phyloP scores from a whole-genome alignment of 2,329 filamentous ascomycete genomes.

The Fusarium nanum region DNA sequence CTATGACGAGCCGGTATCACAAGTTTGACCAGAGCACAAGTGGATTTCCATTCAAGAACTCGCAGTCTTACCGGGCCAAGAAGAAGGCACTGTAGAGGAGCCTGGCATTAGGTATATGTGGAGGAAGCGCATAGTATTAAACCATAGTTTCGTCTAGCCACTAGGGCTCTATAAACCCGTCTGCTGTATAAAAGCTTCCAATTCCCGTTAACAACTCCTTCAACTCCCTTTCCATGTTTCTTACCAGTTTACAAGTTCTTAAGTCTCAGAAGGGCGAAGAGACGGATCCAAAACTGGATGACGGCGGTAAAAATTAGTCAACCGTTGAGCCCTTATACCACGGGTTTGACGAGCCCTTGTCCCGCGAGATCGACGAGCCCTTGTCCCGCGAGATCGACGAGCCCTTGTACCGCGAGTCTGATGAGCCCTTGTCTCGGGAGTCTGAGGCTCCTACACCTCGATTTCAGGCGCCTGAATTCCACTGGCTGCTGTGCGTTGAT shows the following conservation, averaged over 20 bases:
- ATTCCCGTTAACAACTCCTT: conserved; percentile 39
- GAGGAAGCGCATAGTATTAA: conserved; percentile 11
- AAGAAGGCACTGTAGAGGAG: conserved; percentile 51
- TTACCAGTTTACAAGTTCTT: conserved; percentile 1
- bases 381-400: too few relatives aligned
- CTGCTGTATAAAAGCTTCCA: conserved; percentile 14
- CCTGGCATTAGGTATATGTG: neutral
- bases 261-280: neutral
- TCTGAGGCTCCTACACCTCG: neutral
- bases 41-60: conserved; percentile 55
- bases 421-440: too few relatives aligned
- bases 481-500: conserved; percentile 18
- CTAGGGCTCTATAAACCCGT: conserved; percentile 11
- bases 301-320: too few relatives aligned
- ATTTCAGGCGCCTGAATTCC: conserved; percentile 16
- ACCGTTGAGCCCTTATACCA: too few relatives aligned
- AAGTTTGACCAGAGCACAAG: conserved; percentile 55
- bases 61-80: conserved; percentile 53
- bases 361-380: too few relatives aligned
- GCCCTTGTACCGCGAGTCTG: too few relatives aligned
- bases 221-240: conserved; percentile 40
- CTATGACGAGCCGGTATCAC: conserved; percentile 53
- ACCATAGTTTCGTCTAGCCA: conserved; percentile 27
- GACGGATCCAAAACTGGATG: too few relatives aligned
- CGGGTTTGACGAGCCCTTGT: too few relatives aligned